Base-by-base conservation (phyloP, 2,329 filamentous ascomycete species). In the Parastagonospora nodorum region DNA sequence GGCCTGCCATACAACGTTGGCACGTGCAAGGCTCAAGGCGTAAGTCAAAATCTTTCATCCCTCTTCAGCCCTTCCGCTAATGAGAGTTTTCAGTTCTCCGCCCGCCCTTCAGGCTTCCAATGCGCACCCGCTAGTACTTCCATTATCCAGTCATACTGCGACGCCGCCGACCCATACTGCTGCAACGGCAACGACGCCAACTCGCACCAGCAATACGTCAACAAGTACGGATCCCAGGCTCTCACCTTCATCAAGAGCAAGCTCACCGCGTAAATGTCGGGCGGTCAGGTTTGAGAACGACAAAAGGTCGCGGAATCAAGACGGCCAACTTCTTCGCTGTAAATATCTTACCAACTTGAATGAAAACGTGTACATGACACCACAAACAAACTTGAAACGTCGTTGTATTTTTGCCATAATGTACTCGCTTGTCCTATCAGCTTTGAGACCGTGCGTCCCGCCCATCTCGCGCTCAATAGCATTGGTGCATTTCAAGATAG, bases 131-230 rank as follows among this genome's bases (percentile, higher is more conserved):
- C 82, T 5, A 77, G 56, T 8, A 77, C 76, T 31, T 77, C 71
- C 65, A 84, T 82, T 61, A 82, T 88, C 59, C 75, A 86, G 73
- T 84, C 82, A 4, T 88, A 88, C 77, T 88, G 86, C 68, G 85
- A 88, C 60, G 74, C 80, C 4, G 64, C 80, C 3, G 85, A 88
- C 56, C 84, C 84, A 0, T 88, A 85, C 74, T 88, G 86, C 78
- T 88, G 84, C 72, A 85, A 81, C 36, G 86, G 85, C 42, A 85
- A 79, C 60, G 78, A 87, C 52, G 76, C 79, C 24, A 80, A 81
- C 60, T 78, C 80, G 6, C 85, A 88, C 68, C 82, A 86, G 67
- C 79, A 83, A 42, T 88, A 88, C 51, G 84, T 82, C 2, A 73
- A 67, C 53, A 82, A 82, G 60, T 88, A 88, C 53, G 85, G 85